Percentiles rank a stretch among this genome's conserved stretches.
phyloP scores from a whole-genome alignment of 768 basidiomycete species.

The Kwoniella sp. region DNA sequence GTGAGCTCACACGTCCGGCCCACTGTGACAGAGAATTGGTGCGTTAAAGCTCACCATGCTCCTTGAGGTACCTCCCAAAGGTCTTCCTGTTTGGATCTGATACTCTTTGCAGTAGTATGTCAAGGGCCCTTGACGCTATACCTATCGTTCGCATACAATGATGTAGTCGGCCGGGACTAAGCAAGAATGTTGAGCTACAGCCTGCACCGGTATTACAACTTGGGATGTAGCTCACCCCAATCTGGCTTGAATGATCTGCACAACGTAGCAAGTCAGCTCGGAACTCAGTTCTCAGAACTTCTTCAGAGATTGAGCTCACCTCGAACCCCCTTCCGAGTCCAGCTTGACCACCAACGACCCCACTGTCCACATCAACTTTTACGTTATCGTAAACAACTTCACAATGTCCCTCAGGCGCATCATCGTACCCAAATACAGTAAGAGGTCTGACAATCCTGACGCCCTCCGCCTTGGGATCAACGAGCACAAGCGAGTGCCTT shows the following conservation, averaged over 20 bases:
- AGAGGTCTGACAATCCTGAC: constrained; percentile 89
- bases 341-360: constrained; percentile 63
- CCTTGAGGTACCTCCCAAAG: constrained; percentile 86
- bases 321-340: constrained; percentile 97
- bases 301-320: constrained; percentile 56
- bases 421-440: constrained; percentile 90
- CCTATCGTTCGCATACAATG: constrained; percentile 99
- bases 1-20: not conserved
- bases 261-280: not conserved
- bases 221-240: constrained; percentile 33
- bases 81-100: constrained; percentile 91
- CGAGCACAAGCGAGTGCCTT: constrained; percentile 92
- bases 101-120: constrained; percentile 83
- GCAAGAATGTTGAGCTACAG: constrained; percentile 58
- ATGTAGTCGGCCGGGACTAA: constrained; percentile 92
- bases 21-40: not conserved
- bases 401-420: constrained; percentile 94
- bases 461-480: constrained; percentile 84
- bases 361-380: constrained; percentile 76
- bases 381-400: constrained; percentile 95
- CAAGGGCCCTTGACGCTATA: constrained; percentile 77
- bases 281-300: too few relatives aligned
- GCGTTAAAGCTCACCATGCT: constrained; percentile 69
- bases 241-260: constrained; percentile 44
- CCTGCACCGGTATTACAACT: not conserved